Evolutionary conservation across 2,329 filamentous ascomycete genomes (phyloP).

Genomic region (Colletotrichum godetiae): DNA sequence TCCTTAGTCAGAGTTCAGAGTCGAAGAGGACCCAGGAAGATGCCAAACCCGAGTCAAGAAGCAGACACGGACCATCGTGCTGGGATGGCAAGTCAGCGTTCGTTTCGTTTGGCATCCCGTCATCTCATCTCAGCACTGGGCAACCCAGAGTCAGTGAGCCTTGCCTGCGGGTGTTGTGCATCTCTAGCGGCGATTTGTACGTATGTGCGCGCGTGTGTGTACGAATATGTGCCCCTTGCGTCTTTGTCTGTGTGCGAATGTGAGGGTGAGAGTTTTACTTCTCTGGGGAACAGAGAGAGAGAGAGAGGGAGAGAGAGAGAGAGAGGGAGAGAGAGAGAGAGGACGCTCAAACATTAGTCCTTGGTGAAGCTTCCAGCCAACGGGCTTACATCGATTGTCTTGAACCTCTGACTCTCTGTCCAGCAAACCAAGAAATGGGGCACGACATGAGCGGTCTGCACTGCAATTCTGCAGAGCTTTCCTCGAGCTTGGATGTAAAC

Average conservation of each 20-base stretch:
- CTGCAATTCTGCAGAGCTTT: background rate
- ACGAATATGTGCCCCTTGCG: background rate
- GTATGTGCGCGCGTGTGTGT: slow-evolving; percentile 4
- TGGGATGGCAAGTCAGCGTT: too few species aligned
- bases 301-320: too few species aligned
- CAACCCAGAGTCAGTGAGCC: background rate
- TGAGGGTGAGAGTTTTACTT: background rate
- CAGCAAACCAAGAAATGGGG: background rate
- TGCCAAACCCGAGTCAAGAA: background rate
- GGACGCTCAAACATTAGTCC: slow-evolving; percentile 7
- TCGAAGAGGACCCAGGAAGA: background rate
- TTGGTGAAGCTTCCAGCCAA: slow-evolving; percentile 10
- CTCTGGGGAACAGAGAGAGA: background rate
- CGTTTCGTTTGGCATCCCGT: background rate
- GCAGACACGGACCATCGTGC: background rate
- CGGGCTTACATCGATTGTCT: slow-evolving; percentile 16
- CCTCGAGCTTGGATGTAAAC: background rate
- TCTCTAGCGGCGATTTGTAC: slow-evolving; percentile 1
- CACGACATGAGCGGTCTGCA: slow-evolving; percentile 17
- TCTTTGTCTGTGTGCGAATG: background rate
- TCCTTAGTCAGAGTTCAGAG: background rate
- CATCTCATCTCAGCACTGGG: background rate
- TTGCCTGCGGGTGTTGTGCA: background rate
- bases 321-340: background rate
- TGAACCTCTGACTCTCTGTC: background rate